Evolutionary conservation across 305 asterid species (phyloP).

Genomic region (Fraxinus angustifolia): DNA sequence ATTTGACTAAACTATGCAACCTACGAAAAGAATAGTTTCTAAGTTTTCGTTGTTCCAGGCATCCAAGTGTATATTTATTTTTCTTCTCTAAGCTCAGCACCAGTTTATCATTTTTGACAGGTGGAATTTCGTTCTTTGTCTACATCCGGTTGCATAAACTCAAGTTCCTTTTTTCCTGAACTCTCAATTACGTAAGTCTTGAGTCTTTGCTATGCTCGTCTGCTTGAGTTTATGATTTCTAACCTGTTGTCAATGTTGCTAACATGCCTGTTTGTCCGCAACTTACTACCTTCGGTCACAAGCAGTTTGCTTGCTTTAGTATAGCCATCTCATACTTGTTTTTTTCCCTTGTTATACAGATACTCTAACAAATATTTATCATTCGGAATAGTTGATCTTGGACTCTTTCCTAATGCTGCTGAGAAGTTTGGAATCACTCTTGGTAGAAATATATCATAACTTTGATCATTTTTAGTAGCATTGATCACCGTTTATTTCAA

Average conservation of each 20-base stretch:
- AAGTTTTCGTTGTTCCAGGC: neutral
- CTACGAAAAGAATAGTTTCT: neutral
- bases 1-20: neutral
- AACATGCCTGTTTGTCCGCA: neutral
- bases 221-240: constrained; percentile 8
- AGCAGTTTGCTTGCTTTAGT: neutral
- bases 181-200: constrained; percentile 87
- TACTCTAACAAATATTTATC: constrained; percentile 76
- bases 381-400: constrained; percentile 84
- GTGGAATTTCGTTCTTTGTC: constrained; percentile 80
- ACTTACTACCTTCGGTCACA: neutral
- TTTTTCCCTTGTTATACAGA: constrained; percentile 35
- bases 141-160: constrained; percentile 53
- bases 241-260: neutral
- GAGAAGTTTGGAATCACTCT: constrained; percentile 79
- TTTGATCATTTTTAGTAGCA: constrained; percentile 9
- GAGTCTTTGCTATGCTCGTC: constrained; percentile 1
- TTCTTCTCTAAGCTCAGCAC: constrained; percentile 2
- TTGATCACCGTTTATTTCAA: neutral
- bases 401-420: constrained; percentile 95
- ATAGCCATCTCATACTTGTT: constrained; percentile 23
- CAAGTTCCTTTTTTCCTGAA: constrained; percentile 85
- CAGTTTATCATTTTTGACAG: constrained; percentile 41
- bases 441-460: constrained; percentile 40
- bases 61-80: neutral